Evolutionary conservation across 2,329 filamentous ascomycete species (phyloP).

Genomic region (Scedosporium minutisporum): DNA sequence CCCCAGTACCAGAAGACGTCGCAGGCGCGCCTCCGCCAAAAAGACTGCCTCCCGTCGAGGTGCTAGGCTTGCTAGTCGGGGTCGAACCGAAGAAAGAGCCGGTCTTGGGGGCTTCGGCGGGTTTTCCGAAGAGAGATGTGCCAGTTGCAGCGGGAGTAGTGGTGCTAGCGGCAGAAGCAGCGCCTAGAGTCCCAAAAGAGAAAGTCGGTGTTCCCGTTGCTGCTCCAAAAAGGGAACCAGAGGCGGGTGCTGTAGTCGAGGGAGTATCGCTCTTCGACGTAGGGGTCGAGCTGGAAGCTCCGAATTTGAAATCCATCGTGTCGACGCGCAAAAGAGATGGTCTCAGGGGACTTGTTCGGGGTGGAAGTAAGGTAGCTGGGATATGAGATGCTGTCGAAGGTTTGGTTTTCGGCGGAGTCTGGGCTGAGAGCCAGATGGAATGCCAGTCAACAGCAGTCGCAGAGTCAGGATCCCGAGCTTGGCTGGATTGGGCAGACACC

Average conservation of each 20-base stretch:
- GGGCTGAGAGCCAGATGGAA: not conserved
- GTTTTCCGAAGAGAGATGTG: slow-evolving; percentile 14
- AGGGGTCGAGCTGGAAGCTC: slow-evolving; percentile 18
- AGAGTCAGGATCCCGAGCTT: not conserved
- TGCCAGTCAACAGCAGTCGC: not conserved
- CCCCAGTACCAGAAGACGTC: slow-evolving; percentile 10
- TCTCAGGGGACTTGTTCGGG: not conserved
- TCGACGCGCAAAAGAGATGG: not conserved
- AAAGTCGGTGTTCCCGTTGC: slow-evolving; percentile 21
- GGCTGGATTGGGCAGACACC: not conserved
- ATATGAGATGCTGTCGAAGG: not conserved
- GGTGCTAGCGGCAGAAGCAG: slow-evolving; percentile 31
- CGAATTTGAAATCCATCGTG: slow-evolving; percentile 31
- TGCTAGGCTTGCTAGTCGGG: slow-evolving; percentile 13
- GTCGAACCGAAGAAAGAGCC: slow-evolving; percentile 17
- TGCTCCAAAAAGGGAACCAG: slow-evolving; percentile 30
- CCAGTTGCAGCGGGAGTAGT: slow-evolving; percentile 41
- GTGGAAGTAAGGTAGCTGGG: not conserved
- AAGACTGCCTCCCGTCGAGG: slow-evolving; percentile 9
- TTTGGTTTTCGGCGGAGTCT: not conserved
- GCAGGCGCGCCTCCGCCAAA: slow-evolving; percentile 9
- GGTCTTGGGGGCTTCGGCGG: slow-evolving; percentile 9
- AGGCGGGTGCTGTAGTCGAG: slow-evolving; percentile 26
- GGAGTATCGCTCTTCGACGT: slow-evolving; percentile 11
- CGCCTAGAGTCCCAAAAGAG: slow-evolving; percentile 27